Evolutionary conservation across 495 filamentous ascomycete species (phyloP), one percentile per base, ranked within the genome.

Genomic region (Pyrenopolyporus hunteri): DNA sequence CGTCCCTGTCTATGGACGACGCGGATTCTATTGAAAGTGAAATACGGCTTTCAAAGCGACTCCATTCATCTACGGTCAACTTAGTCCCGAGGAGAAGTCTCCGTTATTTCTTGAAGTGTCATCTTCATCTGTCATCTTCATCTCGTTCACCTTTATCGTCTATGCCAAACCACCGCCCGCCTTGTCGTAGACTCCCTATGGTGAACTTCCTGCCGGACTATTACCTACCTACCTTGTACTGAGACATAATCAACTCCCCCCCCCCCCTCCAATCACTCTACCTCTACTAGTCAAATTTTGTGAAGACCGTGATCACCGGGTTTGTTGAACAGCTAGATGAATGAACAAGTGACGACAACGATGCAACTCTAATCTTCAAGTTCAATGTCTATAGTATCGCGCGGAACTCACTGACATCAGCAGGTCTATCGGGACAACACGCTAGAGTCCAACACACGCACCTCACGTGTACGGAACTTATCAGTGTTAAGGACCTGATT

Each of bases 401-500:
- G 6, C 7, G 37, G 45, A 47, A n/a, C n/a, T n/a, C 51, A 42
- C 51, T 65, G 20, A 65, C 56, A 19, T 56, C 11, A 6, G 9
- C 35, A 65, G 63, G 26, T 23, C 28, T 23, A 6, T 55, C 28
- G 50, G 14, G 39, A 60, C 16, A 60, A 46, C 17, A 33, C 10
- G 25, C 17, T 6, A n/a, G 42, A 47, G 7, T 39, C 20, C 4
- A 29, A 17, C 31, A 17, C 31, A 39, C 50, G 44, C 26, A 60
- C 56, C 31, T 49, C 7, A 56, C 37, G 51, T 37, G 23, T 50
- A 43, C 43, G 14, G 33, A 48, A 50, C 47, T 33, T 42, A 49
- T 49, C 36, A 36, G 63, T 50, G 58, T 35, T 52, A 22, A 43
- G 45, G 52, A 25, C 48, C 51, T 51, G n/a, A 55, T 37, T 54